Conservation (phyloP, 495 filamentous ascomycete species). For the Annulohypoxylon moriforme region DNA sequence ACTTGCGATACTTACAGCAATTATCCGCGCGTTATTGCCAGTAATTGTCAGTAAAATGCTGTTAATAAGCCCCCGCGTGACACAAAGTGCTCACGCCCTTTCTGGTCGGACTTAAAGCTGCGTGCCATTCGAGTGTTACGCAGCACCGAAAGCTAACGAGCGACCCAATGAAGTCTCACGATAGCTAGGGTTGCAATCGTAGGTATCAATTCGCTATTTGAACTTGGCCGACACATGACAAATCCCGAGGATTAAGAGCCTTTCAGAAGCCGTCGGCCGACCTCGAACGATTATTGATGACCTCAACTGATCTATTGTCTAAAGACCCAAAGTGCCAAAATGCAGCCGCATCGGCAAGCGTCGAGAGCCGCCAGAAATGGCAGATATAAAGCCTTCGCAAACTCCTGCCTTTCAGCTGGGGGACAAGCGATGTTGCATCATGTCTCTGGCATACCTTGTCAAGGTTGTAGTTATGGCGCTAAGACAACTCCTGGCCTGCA, state of each 20-base stretch:
- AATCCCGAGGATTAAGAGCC: slow-evolving; percentile 38
- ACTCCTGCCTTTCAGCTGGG: slow-evolving; percentile 23
- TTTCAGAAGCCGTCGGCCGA: slow-evolving; percentile 37
- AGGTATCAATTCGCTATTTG: slow-evolving; percentile 43
- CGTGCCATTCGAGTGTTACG: slow-evolving; percentile 20
- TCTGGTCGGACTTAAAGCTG: slow-evolving; percentile 22
- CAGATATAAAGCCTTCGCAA: slow-evolving; percentile 34
- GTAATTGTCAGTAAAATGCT: neutral
- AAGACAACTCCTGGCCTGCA: slow-evolving; percentile 6
- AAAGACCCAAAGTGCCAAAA: slow-evolving; percentile 11
- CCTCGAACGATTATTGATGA: slow-evolving; percentile 40
- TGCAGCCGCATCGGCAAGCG: neutral
- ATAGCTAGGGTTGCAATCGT: slow-evolving; percentile 36
- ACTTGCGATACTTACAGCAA: slow-evolving; percentile 19
- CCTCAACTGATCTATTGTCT: slow-evolving; percentile 30
- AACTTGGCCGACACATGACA: slow-evolving; percentile 35
- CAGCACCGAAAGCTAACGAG: slow-evolving; percentile 12
- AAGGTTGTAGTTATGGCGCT: slow-evolving; percentile 9
- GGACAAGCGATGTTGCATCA: slow-evolving; percentile 23
- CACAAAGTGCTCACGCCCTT: slow-evolving; percentile 27
- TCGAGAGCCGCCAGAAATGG: slow-evolving; percentile 6
- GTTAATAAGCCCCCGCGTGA: slow-evolving; percentile 42
- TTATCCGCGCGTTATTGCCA: slow-evolving; percentile 43
- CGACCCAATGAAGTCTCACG: slow-evolving; percentile 16
- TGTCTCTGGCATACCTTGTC: slow-evolving; percentile 5